Evolutionary conservation across 2,329 filamentous ascomycete species (phyloP).

Genomic region (Cordyceps militaris): DNA sequence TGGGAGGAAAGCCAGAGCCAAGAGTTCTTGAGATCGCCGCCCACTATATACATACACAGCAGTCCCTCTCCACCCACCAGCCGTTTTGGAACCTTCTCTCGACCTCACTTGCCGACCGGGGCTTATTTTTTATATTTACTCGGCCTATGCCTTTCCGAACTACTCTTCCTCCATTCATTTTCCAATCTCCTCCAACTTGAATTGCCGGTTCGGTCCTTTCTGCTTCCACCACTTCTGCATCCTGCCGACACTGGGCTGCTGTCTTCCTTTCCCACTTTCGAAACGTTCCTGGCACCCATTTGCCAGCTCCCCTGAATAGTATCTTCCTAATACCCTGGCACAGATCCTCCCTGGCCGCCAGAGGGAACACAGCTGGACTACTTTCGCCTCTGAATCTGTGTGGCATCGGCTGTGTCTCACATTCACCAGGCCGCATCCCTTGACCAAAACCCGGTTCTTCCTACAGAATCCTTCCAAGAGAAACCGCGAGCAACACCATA

Average conservation of each 20-base stretch:
- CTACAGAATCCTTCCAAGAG: background rate
- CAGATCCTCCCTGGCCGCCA: background rate
- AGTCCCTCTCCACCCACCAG: constrained; percentile 4
- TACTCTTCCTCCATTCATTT: background rate
- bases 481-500: background rate
- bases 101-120: background rate
- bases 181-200: background rate
- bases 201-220: background rate
- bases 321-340: background rate
- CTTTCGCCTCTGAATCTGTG: background rate
- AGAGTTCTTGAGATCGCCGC: constrained; percentile 9
- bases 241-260: background rate
- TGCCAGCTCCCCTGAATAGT: background rate
- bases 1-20: constrained; percentile 1
- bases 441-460: background rate
- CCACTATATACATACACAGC: constrained; percentile 12
- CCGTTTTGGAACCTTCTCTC: background rate
- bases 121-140: background rate
- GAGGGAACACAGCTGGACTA: background rate
- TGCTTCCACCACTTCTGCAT: background rate
- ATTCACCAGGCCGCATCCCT: background rate
- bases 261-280: background rate
- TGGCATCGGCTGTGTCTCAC: constrained; percentile 4
- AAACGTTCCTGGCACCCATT: background rate
- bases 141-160: background rate